Evolutionary conservation across 441 rosid genomes (phyloP).

Genomic region (Populus hybrid): DNA sequence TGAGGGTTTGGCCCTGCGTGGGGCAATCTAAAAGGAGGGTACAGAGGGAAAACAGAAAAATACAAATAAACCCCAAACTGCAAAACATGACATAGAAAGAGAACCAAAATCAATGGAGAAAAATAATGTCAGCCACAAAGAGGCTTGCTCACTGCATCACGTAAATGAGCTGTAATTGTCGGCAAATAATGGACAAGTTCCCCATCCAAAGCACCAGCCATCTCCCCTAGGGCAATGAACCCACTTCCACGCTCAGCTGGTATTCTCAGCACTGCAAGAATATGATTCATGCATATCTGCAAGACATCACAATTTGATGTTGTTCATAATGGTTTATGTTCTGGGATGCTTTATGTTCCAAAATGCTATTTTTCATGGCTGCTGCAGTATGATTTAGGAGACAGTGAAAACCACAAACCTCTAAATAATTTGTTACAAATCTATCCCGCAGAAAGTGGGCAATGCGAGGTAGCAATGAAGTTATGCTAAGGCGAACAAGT

Average conservation of each 20-base stretch:
- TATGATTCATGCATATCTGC: conserved; percentile 99
- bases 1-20: conserved; percentile 95
- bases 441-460: conserved; percentile 99
- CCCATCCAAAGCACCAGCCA: conserved; percentile 99
- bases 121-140: conserved; percentile 13
- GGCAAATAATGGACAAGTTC: conserved; percentile 96
- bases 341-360: background rate
- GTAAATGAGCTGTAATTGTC: conserved; percentile 89
- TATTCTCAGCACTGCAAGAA: conserved; percentile 78
- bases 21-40: conserved; percentile 70
- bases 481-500: conserved; percentile 99
- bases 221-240: conserved; percentile 98
- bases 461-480: conserved; percentile 97
- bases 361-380: background rate
- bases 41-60: conserved; percentile 16
- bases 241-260: conserved; percentile 99
- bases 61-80: conserved; percentile 11
- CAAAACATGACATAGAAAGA: conserved; percentile 19
- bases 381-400: conserved; percentile 12
- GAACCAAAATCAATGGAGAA: conserved; percentile 18
- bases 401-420: conserved; percentile 50
- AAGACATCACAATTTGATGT: conserved; percentile 21
- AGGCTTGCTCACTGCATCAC: conserved; percentile 81
- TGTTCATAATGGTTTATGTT: background rate
- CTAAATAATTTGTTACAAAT: conserved; percentile 92